phyloP scores from a whole-genome alignment of 495 filamentous ascomycete genomes.

The Ascodesmis nigricans region DNA sequence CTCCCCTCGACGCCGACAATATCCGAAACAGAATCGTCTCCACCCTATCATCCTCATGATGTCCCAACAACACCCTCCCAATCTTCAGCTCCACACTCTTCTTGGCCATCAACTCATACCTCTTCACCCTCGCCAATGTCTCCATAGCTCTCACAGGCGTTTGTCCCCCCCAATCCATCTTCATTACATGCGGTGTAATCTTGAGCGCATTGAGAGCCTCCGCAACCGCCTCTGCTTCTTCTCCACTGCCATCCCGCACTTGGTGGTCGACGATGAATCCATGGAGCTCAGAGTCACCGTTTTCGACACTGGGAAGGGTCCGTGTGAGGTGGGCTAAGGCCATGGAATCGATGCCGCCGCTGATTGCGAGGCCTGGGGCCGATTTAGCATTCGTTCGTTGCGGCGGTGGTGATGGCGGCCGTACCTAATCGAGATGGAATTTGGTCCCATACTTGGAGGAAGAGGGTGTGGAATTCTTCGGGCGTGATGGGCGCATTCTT shows the following conservation, averaged over 20 bases:
- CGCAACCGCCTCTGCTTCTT: conserved; percentile 43
- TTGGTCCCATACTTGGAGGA: too few relatives aligned
- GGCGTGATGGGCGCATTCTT: too few relatives aligned
- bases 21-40: conserved; percentile 67
- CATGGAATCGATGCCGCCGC: conserved; percentile 93
- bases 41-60: conserved; percentile 70
- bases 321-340: conserved; percentile 58
- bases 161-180: conserved; percentile 28
- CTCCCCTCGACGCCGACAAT: conserved; percentile 68
- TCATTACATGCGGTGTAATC: conserved; percentile 9
- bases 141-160: conserved; percentile 41
- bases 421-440: too few relatives aligned
- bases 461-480: too few relatives aligned
- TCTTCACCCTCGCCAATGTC: conserved; percentile 47
- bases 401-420: too few relatives aligned
- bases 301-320: conserved; percentile 24
- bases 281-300: conserved; percentile 27
- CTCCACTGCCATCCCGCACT: conserved; percentile 40
- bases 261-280: conserved; percentile 64
- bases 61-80: conserved; percentile 43
- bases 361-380: conserved; percentile 54
- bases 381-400: too few relatives aligned
- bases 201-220: conserved; percentile 25
- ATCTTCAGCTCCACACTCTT: conserved; percentile 32
- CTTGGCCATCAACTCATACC: conserved; percentile 48